Conservation (phyloP, 768 basidiomycete genomes). For the Boletus coccyginus region DNA sequence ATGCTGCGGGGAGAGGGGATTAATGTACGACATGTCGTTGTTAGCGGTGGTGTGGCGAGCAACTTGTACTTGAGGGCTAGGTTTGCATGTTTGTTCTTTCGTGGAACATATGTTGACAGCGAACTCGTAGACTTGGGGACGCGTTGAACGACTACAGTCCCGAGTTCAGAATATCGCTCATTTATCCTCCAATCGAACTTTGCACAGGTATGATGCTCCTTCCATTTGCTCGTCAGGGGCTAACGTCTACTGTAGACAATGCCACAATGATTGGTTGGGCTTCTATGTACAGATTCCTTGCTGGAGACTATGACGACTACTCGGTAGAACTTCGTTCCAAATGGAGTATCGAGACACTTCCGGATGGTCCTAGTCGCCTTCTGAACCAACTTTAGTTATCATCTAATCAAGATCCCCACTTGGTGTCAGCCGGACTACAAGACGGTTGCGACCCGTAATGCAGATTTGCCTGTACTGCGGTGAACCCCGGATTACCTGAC, state of each 20-base stretch:
- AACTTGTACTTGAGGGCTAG: conserved; percentile 64
- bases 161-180: conserved; percentile 40
- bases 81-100: too few species aligned
- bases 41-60: conserved; percentile 93
- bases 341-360: conserved; percentile 70
- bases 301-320: conserved; percentile 58
- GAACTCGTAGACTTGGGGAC: conserved; percentile 24
- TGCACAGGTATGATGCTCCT: conserved; percentile 66
- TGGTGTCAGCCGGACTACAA: background rate
- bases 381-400: background rate
- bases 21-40: conserved; percentile 59
- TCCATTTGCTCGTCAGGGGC: background rate
- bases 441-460: background rate
- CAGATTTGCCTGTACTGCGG: background rate
- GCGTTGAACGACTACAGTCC: conserved; percentile 27
- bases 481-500: background rate
- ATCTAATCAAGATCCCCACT: background rate
- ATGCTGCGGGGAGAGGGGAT: conserved; percentile 48
- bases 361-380: background rate
- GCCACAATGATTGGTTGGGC: conserved; percentile 98
- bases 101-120: too few species aligned
- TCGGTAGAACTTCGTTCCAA: conserved; percentile 58
- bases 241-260: conserved; percentile 58
- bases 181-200: conserved; percentile 71
- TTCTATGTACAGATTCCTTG: conserved; percentile 76